A percentile compares a stretch with the other conserved stretches of the same genome.
Evolutionary conservation across 352 stramenopile species (phyloP).

Genomic region (Pythium pyrilobum): DNA sequence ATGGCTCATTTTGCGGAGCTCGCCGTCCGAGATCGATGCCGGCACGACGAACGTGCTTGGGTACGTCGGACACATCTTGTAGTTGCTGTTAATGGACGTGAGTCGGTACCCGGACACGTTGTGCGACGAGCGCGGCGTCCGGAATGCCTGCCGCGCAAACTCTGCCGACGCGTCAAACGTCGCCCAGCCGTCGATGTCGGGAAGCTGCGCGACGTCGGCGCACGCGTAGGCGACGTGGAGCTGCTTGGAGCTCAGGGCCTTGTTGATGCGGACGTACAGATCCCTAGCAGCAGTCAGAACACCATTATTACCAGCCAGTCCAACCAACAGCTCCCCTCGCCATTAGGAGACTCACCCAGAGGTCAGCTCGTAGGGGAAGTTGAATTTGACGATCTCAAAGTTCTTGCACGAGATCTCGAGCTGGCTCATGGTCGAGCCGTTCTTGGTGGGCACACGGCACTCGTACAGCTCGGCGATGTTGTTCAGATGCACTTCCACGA

Average conservation of each 20-base stretch:
- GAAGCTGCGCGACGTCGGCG: constrained; percentile 23
- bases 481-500: constrained; percentile 64
- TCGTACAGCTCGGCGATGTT: constrained; percentile 78
- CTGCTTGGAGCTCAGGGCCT: constrained; percentile 46
- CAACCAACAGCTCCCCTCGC: background rate
- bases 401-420: constrained; percentile 86
- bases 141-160: constrained; percentile 56
- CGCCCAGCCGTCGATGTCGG: constrained; percentile 47
- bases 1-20: constrained; percentile 79
- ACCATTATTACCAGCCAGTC: background rate
- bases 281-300: constrained; percentile 23
- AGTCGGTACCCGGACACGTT: constrained; percentile 57
- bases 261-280: constrained; percentile 62
- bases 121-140: constrained; percentile 26
- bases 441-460: constrained; percentile 33
- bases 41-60: constrained; percentile 87
- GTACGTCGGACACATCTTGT: constrained; percentile 82
- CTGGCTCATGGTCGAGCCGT: constrained; percentile 42
- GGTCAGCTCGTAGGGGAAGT: constrained; percentile 56
- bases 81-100: constrained; percentile 65
- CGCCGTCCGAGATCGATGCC: constrained; percentile 86
- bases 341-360: constrained; percentile 33
- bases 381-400: constrained; percentile 77
- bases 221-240: constrained; percentile 50
- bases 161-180: constrained; percentile 51